These are phyloP conservation scores for Aspergillus sp. DNA, from an alignment of 2,329 filamentous ascomycete species.

Conservation along the genomic window DNA sequence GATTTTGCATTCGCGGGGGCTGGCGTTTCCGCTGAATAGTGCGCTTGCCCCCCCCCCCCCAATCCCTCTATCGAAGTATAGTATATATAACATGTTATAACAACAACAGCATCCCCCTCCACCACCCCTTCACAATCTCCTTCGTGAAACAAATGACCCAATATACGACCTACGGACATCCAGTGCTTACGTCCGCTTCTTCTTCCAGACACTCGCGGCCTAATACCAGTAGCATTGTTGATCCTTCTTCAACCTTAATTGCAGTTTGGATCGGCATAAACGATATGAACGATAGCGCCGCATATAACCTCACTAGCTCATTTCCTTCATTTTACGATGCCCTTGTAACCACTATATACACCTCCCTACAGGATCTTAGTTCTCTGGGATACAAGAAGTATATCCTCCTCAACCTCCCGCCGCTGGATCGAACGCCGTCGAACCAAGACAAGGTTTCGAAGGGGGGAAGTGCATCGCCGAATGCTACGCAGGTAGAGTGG, in stretches of 20 bases:
- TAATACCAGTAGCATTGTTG: constrained; percentile 24
- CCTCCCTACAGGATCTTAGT: constrained; percentile 28
- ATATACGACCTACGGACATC: constrained; percentile 48
- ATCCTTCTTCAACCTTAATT: constrained; percentile 37
- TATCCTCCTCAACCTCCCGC: constrained; percentile 54
- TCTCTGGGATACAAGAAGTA: constrained; percentile 48
- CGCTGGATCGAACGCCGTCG: constrained; percentile 47
- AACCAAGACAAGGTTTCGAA: constrained; percentile 28
- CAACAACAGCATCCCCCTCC: constrained; percentile 44
- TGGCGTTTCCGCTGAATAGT: constrained; percentile 48
- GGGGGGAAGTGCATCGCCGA: constrained; percentile 41
- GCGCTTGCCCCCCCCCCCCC: constrained; percentile 7
- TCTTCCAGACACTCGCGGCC: too few species aligned
- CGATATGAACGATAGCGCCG: constrained; percentile 54
- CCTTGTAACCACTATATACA: not conserved
- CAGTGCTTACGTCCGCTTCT: constrained; percentile 30
- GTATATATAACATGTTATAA: not conserved
- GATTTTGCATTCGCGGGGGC: constrained; percentile 58
- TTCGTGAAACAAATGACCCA: constrained; percentile 53
- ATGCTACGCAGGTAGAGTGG: constrained; percentile 46
- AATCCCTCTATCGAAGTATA: not conserved
- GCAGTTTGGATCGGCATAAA: constrained; percentile 59
- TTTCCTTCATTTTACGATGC: constrained; percentile 29
- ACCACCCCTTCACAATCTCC: constrained; percentile 52
- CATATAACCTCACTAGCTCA: constrained; percentile 37